Base-by-base conservation (phyloP, 2,329 filamentous ascomycete genomes). In the Botryotinia convoluta region DNA sequence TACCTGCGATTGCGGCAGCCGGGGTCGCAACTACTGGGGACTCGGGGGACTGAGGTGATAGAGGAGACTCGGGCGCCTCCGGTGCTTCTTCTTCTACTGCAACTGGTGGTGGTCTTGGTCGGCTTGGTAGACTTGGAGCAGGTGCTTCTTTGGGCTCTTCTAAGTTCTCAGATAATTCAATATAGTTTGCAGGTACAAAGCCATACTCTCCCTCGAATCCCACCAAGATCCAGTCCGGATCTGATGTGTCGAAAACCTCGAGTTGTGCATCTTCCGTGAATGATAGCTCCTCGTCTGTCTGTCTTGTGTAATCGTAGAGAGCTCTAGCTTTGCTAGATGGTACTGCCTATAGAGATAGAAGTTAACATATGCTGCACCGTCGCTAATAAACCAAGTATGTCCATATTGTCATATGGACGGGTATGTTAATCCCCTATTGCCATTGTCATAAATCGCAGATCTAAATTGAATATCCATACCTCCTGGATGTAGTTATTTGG, bases 221-320 rank as follows among this genome's bases (percentile, higher is more conserved):
- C 44, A 97, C 95, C 68, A 99, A 85, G 75, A 96, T 97, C 96
- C 96, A 99, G 83, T 99, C 96, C 22, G 94, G 93, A 82, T 99
- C 96, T 8, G 94, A 92, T 16, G 88, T 91, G 82, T 99, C 96
- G 83, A 93, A 98, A 65, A 99, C 93, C 74, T 92, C 86, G 67
- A 99, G 87, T 62, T 89, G 84, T 59, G 92, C 91, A 81, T 97
- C 95, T 84, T 99, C 96, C 67, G 93, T 89, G 81, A 99, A 98
- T 37, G 95, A 98, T 16, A 99, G 87, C 83, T 99, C 96, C 83
- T 99, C 96, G 81, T 99, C 96, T 37, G 96, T 99, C 84, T 99
- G 96, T 79, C 95, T 90, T 69, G 93, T 93, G 82, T 99, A 99
- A 82, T 99, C 96, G 85, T 95, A 99, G n/a, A 98, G 88, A n/a